Conservation (phyloP, 805 yeast genomes). For the Wickerhamomyces alni region DNA sequence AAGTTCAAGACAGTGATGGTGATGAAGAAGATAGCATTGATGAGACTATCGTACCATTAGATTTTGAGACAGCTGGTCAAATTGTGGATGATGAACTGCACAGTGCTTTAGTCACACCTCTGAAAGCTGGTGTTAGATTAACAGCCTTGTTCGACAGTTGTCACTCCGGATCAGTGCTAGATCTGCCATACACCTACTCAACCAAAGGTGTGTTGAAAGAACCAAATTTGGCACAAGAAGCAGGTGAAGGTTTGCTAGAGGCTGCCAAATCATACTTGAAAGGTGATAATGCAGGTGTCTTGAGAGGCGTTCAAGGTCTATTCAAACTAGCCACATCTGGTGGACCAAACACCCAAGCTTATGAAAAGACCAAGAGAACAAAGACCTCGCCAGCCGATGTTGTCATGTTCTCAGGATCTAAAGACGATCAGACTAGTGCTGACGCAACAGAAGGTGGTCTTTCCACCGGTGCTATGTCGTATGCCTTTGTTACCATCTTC, state of each 20-base stretch:
- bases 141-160: conserved; percentile 83
- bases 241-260: conserved; percentile 58
- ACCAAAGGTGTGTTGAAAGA: conserved; percentile 81
- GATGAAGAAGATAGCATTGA: conserved; percentile 74
- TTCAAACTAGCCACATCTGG: conserved; percentile 34
- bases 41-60: conserved; percentile 69
- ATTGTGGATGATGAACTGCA: conserved; percentile 74
- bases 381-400: conserved; percentile 77
- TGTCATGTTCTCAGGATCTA: conserved; percentile 72
- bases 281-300: conserved; percentile 44
- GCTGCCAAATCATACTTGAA: conserved; percentile 55
- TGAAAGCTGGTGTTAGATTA: conserved; percentile 67
- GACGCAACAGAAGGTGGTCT: conserved; percentile 69
- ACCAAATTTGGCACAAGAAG: conserved; percentile 71
- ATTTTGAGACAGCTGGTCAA: conserved; percentile 60
- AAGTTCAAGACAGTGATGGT: conserved; percentile 58
- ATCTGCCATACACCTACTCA: conserved; percentile 74
- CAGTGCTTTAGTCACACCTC: conserved; percentile 59
- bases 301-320: conserved; percentile 37
- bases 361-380: conserved; percentile 40
- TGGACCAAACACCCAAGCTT: conserved; percentile 28
- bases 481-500: conserved; percentile 66
- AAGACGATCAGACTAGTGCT: conserved; percentile 79
- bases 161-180: conserved; percentile 80
- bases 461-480: conserved; percentile 83